Evolutionary conservation across 371 early-diverging fungal genomes (phyloP).

Genomic region (Paraphysoderma sedebokerense): DNA sequence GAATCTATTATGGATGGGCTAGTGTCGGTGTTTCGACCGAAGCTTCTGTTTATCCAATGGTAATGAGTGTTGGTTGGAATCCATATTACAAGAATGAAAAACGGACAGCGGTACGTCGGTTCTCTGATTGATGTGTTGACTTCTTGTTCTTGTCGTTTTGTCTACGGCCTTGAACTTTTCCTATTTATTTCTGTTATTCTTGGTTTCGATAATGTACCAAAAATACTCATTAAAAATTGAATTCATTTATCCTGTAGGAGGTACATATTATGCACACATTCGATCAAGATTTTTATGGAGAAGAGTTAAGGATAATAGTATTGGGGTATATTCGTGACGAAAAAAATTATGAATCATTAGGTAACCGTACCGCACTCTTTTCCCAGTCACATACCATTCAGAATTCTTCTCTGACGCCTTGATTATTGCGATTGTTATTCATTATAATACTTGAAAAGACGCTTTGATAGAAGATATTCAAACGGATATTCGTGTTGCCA

Average conservation of each 20-base stretch:
- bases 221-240: background rate
- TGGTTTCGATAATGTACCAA: background rate
- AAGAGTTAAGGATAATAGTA: constrained; percentile 60
- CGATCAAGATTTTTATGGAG: constrained; percentile 75
- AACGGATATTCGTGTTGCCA: constrained; percentile 67
- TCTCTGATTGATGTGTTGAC: background rate
- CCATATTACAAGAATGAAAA: constrained; percentile 94
- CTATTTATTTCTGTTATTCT: background rate
- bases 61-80: constrained; percentile 97
- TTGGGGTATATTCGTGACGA: constrained; percentile 82
- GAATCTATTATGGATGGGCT: constrained; percentile 93
- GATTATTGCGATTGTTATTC: too few species aligned
- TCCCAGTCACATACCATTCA: too few species aligned
- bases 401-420: too few species aligned
- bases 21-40: constrained; percentile 39
- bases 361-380: constrained; percentile 26
- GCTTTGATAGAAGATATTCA: constrained; percentile 81
- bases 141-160: background rate
- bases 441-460: constrained; percentile 44
- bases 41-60: constrained; percentile 68
- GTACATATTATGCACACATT: constrained; percentile 87
- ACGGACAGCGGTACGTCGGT: constrained; percentile 56
- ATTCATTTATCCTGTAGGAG: constrained; percentile 35
- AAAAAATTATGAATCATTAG: constrained; percentile 64
- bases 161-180: background rate